Base-by-base conservation (phyloP, 2,329 filamentous ascomycete species). In the Xylariaceae sp. region DNA sequence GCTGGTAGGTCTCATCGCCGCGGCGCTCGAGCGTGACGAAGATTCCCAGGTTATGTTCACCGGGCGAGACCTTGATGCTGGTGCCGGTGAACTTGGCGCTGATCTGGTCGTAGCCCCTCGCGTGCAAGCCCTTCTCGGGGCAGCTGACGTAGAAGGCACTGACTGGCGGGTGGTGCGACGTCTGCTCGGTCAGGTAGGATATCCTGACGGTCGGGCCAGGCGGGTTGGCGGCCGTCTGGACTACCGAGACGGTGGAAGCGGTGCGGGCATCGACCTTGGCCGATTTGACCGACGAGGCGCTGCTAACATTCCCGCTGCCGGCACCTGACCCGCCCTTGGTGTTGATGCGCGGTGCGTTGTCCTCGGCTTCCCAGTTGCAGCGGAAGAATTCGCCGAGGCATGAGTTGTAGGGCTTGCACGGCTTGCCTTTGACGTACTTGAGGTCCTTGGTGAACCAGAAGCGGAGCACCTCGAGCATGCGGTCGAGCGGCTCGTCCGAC, bases 361-460 rank as follows among this genome's bases (percentile, higher is more conserved):
- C 83, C 55, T 88, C 80, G 13, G 93, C 81, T 54, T 95, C 86
- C 90, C 90, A 98, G 56, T 90, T 94, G 60, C 92, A 96, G 76
- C 94, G 57, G 65, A 98, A 98, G 65, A 98, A 98, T 65, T 98
- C 92, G 44, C 92, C 92, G 32, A 98, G 65, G 22, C 88, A 89
- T 30, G 89, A 95, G 63, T 98, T 98, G 67, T 98, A 98, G 9
- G 92, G 92, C 63, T 98, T 98, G 77, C 90, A 96, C 27, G 92
- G 92, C 67, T 89, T 94, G 39, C 90, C 90, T 67, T 96, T 96
- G 58, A 93, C 86, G 54, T 96, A 98, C 75, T 98, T 98, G 60
- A 98, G 60, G 60, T 98, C 92, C 61, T 98, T 98, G 43, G 92
- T 96, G 53, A 96, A 94, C 92, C 92, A 98, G 63, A 96, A 98